phyloP scores from a whole-genome alignment of 1,139 yeast species.

The Nadsonia commutata region DNA sequence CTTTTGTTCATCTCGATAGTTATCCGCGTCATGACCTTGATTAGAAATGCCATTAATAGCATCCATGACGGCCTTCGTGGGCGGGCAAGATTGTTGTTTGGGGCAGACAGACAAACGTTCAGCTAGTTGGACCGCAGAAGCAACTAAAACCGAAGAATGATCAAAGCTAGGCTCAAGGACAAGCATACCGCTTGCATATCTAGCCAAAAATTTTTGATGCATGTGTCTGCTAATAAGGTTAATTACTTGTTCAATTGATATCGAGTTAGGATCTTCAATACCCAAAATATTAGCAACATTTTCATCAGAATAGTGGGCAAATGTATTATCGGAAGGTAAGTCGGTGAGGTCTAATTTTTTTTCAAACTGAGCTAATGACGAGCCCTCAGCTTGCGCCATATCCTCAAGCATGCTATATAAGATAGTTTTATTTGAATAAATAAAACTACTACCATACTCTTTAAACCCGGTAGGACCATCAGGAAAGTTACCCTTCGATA shows the following conservation, averaged over 20 bases:
- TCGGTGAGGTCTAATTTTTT: not conserved
- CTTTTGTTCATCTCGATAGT: not conserved
- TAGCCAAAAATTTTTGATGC: not conserved
- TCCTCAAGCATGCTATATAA: not conserved
- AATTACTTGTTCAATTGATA: not conserved
- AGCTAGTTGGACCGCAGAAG: not conserved
- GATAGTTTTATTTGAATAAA: not conserved
- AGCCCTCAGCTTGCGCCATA: not conserved
- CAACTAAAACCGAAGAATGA: not conserved
- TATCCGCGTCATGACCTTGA: too few species aligned
- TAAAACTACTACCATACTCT: not conserved
- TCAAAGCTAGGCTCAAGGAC: not conserved
- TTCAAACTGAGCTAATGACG: not conserved
- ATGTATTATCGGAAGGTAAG: not conserved
- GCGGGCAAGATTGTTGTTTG: not conserved
- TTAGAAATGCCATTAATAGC: not conserved
- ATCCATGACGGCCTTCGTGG: not conserved
- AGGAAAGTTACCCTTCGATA: not conserved
- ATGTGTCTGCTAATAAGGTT: not conserved
- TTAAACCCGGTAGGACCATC: not conserved
- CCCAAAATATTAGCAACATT: not conserved
- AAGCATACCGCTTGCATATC: not conserved
- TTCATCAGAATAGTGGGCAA: not conserved
- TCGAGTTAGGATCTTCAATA: not conserved
- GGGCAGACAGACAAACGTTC: not conserved